phyloP scores from a whole-genome alignment of 805 yeast species.

The Monosporozyma solicola region DNA sequence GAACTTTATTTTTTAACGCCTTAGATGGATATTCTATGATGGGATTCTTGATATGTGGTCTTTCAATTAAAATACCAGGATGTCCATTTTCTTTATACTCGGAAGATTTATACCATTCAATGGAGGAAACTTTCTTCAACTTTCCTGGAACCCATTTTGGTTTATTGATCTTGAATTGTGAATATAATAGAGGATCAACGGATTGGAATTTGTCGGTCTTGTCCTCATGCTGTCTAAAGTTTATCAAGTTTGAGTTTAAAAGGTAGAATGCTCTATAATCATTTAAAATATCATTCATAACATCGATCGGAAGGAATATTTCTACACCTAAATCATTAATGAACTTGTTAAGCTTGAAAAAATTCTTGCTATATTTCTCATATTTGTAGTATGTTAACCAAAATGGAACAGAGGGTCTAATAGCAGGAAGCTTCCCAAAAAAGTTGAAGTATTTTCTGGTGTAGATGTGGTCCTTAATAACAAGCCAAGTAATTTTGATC shows the following conservation, averaged over 20 bases:
- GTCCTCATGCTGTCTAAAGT: conserved; percentile 7
- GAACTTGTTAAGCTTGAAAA: conserved; percentile 37
- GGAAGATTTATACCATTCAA: conserved; percentile 20
- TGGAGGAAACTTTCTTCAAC: conserved; percentile 3
- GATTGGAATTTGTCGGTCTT: neutral
- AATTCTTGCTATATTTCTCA: conserved; percentile 39
- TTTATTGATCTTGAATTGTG: conserved; percentile 24
- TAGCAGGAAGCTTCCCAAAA: conserved; percentile 18
- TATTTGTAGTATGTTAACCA: conserved; percentile 52
- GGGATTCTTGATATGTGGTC: conserved; percentile 38
- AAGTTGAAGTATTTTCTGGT: conserved; percentile 26
- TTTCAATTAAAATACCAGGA: conserved; percentile 31
- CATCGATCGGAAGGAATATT: conserved; percentile 40
- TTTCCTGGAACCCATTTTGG: conserved; percentile 20
- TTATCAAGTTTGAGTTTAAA: conserved; percentile 23
- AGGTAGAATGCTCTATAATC: conserved; percentile 32
- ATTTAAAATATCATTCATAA: conserved; percentile 36
- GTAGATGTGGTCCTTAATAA: conserved; percentile 25
- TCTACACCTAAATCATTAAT: conserved; percentile 37
- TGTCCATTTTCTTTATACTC: conserved; percentile 30
- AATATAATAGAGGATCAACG: conserved; percentile 21
- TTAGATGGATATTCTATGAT: conserved; percentile 18
- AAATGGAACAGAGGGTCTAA: conserved; percentile 38
- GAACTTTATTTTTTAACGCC: conserved; percentile 15
- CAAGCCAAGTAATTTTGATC: conserved; percentile 26